Evolutionary conservation across 2,329 filamentous ascomycete species (phyloP), one percentile per base, ranked within the genome.

Genomic region (Aureobasidium namibiae): DNA sequence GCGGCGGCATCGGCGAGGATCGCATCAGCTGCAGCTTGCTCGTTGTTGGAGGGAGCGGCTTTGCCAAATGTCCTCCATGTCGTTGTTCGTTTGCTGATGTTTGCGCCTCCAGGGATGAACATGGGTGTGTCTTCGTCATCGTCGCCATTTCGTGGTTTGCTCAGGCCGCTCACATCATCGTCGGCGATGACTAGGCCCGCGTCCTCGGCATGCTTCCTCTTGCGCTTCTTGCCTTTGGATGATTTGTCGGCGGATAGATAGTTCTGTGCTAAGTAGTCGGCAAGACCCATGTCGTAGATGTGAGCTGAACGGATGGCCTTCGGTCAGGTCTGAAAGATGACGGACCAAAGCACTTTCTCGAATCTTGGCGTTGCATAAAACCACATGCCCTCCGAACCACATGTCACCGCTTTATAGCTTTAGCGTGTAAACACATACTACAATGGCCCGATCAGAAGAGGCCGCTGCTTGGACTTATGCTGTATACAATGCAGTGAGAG

Each of bases 251-350:
- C 84, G 1, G 81, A 89, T 52, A 99, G 85, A 72, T 99, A 99
- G 73, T 91, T 94, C 63, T 90, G 87, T 38, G 92, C 92, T 36
- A 99, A 83, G 69, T 97, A 99, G 69, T 86, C 85, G 61, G 90
- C 86, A 64, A 96, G 81, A 59, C 81, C 79, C 82, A 86, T 86
- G 63, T 46, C 56, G 52, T 14, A 21, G 29, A 26, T 45, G 62
- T 49, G 38, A 26, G 21, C 8, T 9, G 18, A 24, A 10, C 2
- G 21, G 38, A 56, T 31, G n/a, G 4, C 53, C 33, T 18, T 18
- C 18, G 18, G 9, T 14, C 29, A 14, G 33, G 8, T 49, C 39
- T n/a, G 21, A 48, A 36, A 52, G 45, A 50, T 50, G 33, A 33
- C 21, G 41, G 26, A 29, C 26, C 26, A 29, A 29, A 9, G 26